Evolutionary conservation across 495 filamentous ascomycete species (phyloP).

Genomic region (Lentithecium fluviatile): DNA sequence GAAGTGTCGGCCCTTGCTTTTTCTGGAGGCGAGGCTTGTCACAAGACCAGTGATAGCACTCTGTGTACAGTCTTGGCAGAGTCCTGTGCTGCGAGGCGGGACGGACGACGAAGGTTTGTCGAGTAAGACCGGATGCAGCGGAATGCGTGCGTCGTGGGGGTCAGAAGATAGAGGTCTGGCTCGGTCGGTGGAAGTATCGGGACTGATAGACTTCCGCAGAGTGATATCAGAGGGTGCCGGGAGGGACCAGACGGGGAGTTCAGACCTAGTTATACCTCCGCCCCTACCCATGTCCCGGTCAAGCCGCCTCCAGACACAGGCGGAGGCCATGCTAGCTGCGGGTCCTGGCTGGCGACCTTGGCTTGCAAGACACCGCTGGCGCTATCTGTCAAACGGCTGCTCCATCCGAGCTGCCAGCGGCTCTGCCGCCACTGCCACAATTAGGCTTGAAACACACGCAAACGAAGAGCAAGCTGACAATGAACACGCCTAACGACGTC

Average conservation of each 20-base stretch:
- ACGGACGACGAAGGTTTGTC: conserved; percentile 17
- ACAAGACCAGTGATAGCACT: conserved; percentile 31
- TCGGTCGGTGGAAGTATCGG: conserved; percentile 1
- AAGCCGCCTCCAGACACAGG: conserved; percentile 17
- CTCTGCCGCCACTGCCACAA: conserved; percentile 12
- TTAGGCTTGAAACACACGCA: neutral
- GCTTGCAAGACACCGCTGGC: conserved; percentile 2
- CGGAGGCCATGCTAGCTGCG: conserved; percentile 28
- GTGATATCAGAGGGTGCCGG: conserved; percentile 10
- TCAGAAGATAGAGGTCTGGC: conserved; percentile 14
- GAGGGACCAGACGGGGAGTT: conserved; percentile 20
- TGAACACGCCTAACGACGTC: conserved; percentile 5
- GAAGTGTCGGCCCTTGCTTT: conserved; percentile 23
- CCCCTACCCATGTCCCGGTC: conserved; percentile 27
- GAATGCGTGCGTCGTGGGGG: conserved; percentile 35
- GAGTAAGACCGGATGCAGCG: conserved; percentile 24
- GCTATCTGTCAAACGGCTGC: neutral
- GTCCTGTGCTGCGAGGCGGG: conserved; percentile 6
- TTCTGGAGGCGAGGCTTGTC: conserved; percentile 23
- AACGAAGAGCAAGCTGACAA: neutral
- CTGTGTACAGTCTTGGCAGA: conserved; percentile 30
- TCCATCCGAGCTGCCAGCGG: conserved; percentile 1
- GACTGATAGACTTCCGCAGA: conserved; percentile 20
- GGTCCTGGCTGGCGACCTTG: conserved; percentile 7
- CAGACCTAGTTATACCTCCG: conserved; percentile 30